Conservation (phyloP, 495 filamentous ascomycete species). For the Penicillium paradoxum region DNA sequence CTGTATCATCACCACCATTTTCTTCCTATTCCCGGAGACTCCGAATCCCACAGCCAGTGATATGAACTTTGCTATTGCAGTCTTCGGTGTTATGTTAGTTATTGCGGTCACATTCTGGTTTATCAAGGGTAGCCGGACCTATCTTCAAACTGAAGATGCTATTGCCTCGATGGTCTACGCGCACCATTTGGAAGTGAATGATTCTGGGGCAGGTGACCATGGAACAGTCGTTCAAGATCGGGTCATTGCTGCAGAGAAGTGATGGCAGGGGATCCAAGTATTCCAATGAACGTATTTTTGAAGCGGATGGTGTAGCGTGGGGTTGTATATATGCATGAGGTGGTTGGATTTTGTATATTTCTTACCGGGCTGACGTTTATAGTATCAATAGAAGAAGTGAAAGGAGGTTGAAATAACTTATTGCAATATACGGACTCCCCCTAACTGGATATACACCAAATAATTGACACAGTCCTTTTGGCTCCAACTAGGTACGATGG, state of each 20-base stretch:
- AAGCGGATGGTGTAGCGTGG: neutral
- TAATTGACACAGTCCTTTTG: no score
- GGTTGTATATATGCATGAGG: neutral
- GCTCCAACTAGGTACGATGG: no score
- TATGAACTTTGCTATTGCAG: constrained; percentile 49
- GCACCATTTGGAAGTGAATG: constrained; percentile 30
- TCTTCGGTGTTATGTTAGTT: constrained; percentile 47
- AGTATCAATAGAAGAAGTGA: neutral
- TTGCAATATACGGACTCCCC: no score
- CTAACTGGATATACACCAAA: no score
- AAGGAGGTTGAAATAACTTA: no score
- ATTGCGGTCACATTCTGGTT: constrained; percentile 44
- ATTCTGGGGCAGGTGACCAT: neutral
- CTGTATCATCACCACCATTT: constrained; percentile 43
- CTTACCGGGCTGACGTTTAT: neutral
- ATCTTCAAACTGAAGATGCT: constrained; percentile 39
- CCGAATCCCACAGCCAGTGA: constrained; percentile 38
- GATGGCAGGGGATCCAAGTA: neutral
- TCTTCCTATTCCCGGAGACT: constrained; percentile 43
- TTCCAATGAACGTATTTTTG: neutral
- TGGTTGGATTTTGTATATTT: neutral
- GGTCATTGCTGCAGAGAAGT: neutral
- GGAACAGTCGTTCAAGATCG: neutral
- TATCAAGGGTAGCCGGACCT: constrained; percentile 32
- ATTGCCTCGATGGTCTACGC: constrained; percentile 39